Evolutionary conservation across 208 protist genomes (phyloP).

Genomic region (Acanthamoeba comandoni): DNA sequence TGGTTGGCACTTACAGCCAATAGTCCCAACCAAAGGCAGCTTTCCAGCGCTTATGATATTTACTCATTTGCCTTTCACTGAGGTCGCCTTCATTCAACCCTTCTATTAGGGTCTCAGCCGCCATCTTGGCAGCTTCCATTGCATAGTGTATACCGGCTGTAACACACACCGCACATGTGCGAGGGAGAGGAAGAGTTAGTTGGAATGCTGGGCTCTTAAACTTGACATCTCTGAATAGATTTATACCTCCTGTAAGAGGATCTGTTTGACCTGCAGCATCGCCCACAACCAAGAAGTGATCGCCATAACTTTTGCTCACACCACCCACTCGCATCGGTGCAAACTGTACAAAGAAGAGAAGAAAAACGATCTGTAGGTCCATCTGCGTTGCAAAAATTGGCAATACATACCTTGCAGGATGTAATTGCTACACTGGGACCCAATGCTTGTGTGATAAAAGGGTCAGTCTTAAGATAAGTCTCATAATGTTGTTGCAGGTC

Average conservation of each 20-base stretch:
- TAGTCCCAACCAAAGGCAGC: slow-evolving; percentile 66
- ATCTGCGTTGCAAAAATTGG: not conserved
- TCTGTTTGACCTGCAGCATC: slow-evolving; percentile 68
- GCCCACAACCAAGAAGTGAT: slow-evolving; percentile 67
- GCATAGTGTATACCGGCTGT: slow-evolving; percentile 69
- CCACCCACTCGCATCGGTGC: slow-evolving; percentile 71
- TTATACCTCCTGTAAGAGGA: slow-evolving; percentile 60
- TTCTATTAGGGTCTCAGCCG: slow-evolving; percentile 53
- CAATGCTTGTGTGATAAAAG: slow-evolving; percentile 51
- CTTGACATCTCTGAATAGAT: not conserved
- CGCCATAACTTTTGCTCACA: slow-evolving; percentile 33
- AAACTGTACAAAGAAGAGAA: slow-evolving; percentile 16
- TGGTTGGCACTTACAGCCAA: slow-evolving; percentile 18
- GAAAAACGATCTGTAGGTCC: not conserved
- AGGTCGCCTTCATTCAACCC: slow-evolving; percentile 28
- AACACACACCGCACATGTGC: not conserved
- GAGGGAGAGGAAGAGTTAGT: not conserved
- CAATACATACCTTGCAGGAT: slow-evolving; percentile 51
- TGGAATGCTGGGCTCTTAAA: not conserved
- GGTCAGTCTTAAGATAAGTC: slow-evolving; percentile 39
- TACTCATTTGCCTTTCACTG: not conserved
- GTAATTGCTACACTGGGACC: slow-evolving; percentile 66
- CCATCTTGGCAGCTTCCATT: slow-evolving; percentile 73
- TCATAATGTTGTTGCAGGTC: slow-evolving; percentile 39
- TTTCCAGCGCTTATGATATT: slow-evolving; percentile 69